These are phyloP conservation scores for Penicillium brevicompactum DNA, from an alignment of 2,329 filamentous ascomycete genomes.

Conservation along the genomic window DNA sequence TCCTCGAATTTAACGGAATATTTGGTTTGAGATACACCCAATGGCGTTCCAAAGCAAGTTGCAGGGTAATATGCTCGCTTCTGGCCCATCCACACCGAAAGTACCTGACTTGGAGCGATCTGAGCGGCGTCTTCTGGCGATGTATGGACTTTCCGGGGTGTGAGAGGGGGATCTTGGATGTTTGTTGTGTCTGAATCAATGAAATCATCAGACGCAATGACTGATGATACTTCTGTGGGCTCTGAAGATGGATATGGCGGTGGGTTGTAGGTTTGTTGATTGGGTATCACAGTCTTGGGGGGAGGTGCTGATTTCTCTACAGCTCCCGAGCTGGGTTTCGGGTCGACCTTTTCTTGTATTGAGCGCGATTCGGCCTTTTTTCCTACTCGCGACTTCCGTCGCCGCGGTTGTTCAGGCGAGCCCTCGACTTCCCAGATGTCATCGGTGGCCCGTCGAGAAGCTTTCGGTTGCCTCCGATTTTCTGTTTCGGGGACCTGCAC, in stretches of 20 bases:
- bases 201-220: constrained; percentile 14
- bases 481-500: constrained; percentile 16
- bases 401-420: constrained; percentile 32
- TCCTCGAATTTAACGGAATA: constrained; percentile 52
- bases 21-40: constrained; percentile 40
- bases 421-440: constrained; percentile 41
- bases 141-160: constrained; percentile 8
- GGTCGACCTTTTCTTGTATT: constrained; percentile 4
- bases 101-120: constrained; percentile 55
- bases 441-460: constrained; percentile 23
- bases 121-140: constrained; percentile 22
- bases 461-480: constrained; percentile 25
- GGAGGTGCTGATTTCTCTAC: constrained; percentile 1
- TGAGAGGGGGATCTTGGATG: constrained; percentile 14
- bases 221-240: constrained; percentile 10
- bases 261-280: background rate
- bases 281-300: constrained; percentile 10
- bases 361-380: constrained; percentile 9
- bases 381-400: constrained; percentile 17
- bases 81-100: constrained; percentile 61
- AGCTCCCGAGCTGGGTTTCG: constrained; percentile 7
- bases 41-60: constrained; percentile 55
- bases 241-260: constrained; percentile 18
- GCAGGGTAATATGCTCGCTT: constrained; percentile 62
- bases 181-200: constrained; percentile 12